Conservation (phyloP, 1,284 basidiomycete genomes). For the Ceratobasidium sp. region DNA sequence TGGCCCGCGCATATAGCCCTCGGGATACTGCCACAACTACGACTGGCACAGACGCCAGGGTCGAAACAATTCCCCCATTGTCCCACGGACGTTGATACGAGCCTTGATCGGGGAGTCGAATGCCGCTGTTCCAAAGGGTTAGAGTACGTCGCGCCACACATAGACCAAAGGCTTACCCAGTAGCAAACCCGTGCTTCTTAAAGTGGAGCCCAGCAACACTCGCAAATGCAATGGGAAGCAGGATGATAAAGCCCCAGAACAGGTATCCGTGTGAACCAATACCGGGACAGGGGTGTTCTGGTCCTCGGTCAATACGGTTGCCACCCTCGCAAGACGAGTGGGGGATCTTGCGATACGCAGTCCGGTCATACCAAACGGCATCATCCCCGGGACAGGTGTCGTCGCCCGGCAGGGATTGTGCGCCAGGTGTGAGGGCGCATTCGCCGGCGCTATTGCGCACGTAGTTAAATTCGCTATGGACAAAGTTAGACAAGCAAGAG, state of each 20-base stretch:
- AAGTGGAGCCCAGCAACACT: constrained; percentile 82
- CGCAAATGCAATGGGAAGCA: constrained; percentile 79
- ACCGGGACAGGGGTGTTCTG: constrained; percentile 80
- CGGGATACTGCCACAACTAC: constrained; percentile 80
- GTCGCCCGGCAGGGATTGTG: constrained; percentile 67
- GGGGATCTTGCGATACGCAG: constrained; percentile 87
- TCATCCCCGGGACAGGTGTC: constrained; percentile 70
- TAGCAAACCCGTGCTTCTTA: constrained; percentile 65
- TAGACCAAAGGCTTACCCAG: constrained; percentile 41
- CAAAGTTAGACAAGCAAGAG: constrained; percentile 3
- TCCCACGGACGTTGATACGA: constrained; percentile 60
- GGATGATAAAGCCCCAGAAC: constrained; percentile 84
- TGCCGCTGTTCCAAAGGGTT: constrained; percentile 63
- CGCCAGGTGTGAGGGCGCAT: constrained; percentile 80
- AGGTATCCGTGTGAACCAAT: constrained; percentile 72
- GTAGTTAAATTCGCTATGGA: constrained; percentile 87
- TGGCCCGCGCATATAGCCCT: constrained; percentile 56
- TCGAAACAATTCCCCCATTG: constrained; percentile 68
- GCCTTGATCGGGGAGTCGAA: constrained; percentile 72
- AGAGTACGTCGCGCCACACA: constrained; percentile 29
- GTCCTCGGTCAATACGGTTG: constrained; percentile 74
- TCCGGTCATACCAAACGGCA: constrained; percentile 91
- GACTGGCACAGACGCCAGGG: constrained; percentile 83
- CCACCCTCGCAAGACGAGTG: constrained; percentile 87
- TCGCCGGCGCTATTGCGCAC: constrained; percentile 71